Evolutionary conservation across 2,329 filamentous ascomycete species (phyloP).

Genomic region (Ophiocordyceps sinensis): DNA sequence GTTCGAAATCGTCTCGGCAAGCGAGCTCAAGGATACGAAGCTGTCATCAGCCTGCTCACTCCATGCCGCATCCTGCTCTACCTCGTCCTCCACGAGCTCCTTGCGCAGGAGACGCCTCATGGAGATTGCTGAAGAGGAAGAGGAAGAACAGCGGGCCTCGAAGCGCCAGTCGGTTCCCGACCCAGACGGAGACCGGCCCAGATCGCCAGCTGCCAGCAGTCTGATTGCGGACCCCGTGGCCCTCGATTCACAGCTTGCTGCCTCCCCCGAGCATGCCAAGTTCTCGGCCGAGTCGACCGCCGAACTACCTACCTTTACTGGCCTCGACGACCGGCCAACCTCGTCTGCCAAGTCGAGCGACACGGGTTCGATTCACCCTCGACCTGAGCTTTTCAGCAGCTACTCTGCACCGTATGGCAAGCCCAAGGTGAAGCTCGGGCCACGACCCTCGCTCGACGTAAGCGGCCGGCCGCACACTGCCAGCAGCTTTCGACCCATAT

Average conservation of each 20-base stretch:
- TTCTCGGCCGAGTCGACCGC: conserved; percentile 31
- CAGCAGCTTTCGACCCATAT: conserved; percentile 54
- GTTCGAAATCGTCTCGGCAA: conserved; percentile 59
- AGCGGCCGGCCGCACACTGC: conserved; percentile 46
- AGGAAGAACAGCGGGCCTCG: conserved; percentile 50
- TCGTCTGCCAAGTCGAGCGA: conserved; percentile 31
- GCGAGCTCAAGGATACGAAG: conserved; percentile 75
- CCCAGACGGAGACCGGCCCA: conserved; percentile 14
- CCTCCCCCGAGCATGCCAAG: conserved; percentile 31
- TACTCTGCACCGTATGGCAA: conserved; percentile 40
- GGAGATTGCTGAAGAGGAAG: conserved; percentile 88
- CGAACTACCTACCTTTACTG: conserved; percentile 37
- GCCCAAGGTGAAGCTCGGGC: conserved; percentile 79
- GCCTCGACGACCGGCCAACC: conserved; percentile 26
- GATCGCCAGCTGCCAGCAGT: conserved; percentile 13
- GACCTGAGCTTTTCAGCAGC: conserved; percentile 35
- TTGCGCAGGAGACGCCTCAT: conserved; percentile 63
- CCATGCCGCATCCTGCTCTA: conserved; percentile 75
- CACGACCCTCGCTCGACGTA: conserved; percentile 61
- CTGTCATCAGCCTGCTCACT: conserved; percentile 80
- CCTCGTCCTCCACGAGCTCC: conserved; percentile 72
- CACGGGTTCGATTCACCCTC: conserved; percentile 23
- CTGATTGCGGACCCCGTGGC: conserved; percentile 23
- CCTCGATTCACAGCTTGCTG: conserved; percentile 36
- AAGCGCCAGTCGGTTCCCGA: conserved; percentile 45